Percentiles rank a stretch among this genome's conserved stretches.
phyloP scores from a whole-genome alignment of 1,284 basidiomycete genomes.

The Ganoderma lucidum region DNA sequence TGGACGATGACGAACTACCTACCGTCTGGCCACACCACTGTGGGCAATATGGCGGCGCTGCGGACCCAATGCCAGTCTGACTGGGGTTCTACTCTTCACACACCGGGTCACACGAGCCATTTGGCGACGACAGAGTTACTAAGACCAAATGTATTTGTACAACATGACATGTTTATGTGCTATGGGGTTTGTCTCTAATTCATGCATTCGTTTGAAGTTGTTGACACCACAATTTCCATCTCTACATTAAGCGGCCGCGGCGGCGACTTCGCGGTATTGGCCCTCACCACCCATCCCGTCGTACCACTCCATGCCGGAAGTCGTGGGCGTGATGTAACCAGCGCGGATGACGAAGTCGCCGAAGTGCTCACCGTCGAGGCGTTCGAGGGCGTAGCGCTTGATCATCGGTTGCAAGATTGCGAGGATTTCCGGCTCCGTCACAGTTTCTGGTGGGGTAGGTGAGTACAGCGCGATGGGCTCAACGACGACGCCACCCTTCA shows the following conservation, averaged over 20 bases:
- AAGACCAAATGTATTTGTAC: conserved; percentile 6
- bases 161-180: conserved; percentile 1
- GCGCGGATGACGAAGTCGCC: conserved; percentile 95
- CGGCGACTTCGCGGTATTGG: conserved; percentile 45
- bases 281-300: conserved; percentile 82
- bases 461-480: neutral
- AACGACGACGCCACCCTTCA: neutral
- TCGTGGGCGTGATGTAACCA: conserved; percentile 85
- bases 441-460: conserved; percentile 68
- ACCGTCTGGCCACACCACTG: too few species aligned
- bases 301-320: conserved; percentile 84
- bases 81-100: too few species aligned
- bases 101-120: too few species aligned
- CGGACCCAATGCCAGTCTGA: too few species aligned
- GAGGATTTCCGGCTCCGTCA: conserved; percentile 94
- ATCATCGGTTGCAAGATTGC: conserved; percentile 93
- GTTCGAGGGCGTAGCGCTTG: conserved; percentile 90
- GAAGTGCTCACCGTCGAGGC: conserved; percentile 91
- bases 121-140: neutral
- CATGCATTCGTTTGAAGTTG: neutral
- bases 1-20: too few species aligned
- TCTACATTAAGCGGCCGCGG: conserved; percentile 22
- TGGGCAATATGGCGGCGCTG: too few species aligned
- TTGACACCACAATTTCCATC: neutral
- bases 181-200: neutral